phyloP scores from a whole-genome alignment of 2,329 filamentous ascomycete species.

The Cladosporium phlei region DNA sequence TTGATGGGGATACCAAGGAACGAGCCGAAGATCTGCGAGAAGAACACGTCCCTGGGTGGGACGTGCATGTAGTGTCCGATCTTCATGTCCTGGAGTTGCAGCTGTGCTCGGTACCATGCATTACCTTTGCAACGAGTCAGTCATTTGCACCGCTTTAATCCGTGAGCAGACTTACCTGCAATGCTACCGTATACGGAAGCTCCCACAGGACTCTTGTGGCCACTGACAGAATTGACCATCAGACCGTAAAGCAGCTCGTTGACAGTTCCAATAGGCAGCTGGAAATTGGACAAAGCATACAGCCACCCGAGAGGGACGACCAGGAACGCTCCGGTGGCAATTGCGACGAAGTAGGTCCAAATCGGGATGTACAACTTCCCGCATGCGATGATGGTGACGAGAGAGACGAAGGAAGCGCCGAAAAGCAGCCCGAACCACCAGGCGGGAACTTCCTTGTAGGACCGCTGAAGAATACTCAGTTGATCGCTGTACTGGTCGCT shows the following conservation, averaged over 20 bases:
- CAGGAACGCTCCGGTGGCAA: conserved; percentile 51
- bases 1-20: conserved; percentile 57
- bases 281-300: conserved; percentile 55
- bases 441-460: conserved; percentile 54
- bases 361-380: conserved; percentile 55
- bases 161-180: conserved; percentile 38
- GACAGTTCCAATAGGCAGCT: conserved; percentile 52
- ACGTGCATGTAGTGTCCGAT: conserved; percentile 63
- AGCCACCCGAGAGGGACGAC: conserved; percentile 57
- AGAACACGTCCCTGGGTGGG: conserved; percentile 55
- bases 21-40: conserved; percentile 57
- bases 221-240: conserved; percentile 51
- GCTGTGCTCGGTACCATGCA: conserved; percentile 56
- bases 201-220: conserved; percentile 54
- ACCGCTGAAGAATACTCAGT: conserved; percentile 54
- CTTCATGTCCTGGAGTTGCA: conserved; percentile 59
- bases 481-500: conserved; percentile 56
- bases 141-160: neutral
- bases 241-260: conserved; percentile 58
- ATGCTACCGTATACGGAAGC: conserved; percentile 54
- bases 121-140: conserved; percentile 35
- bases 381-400: conserved; percentile 49
- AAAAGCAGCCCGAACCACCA: conserved; percentile 57
- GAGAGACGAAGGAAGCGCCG: conserved; percentile 42
- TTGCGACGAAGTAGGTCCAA: conserved; percentile 57